Base-by-base conservation (phyloP, 1,139 yeast genomes). In the Debaryomyces sp. region DNA sequence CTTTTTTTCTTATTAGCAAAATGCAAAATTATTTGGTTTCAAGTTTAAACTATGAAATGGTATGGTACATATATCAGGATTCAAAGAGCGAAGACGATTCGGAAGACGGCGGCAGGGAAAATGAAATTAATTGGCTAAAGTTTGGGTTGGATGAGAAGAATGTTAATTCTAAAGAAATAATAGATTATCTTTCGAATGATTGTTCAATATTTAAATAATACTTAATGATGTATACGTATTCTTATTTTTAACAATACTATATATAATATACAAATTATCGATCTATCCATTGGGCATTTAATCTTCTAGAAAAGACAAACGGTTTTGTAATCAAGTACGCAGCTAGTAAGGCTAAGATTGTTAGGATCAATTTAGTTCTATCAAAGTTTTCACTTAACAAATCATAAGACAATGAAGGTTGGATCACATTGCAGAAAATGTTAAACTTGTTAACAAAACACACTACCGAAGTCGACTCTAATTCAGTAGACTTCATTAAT, bases 401-500 rank as follows among this genome's bases (percentile, higher is more conserved):
- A 67, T 94, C 99, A 68, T 89, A 92, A 44, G 91, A 89, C 47
- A 81, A 80, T 0, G 97, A 89, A 1, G 98, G 97, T 47, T 88
- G 81, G 18, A 88, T 75, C 46, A 84, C 74, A 0, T 95, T 85
- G 62, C 92, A 89, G 69, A 88, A 92, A 18, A 87, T 67, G 62
- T 89, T 96, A 23, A 66, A 60, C 37, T 76, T 71, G 32, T 89
- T 90, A 46, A 80, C 70, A 22, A 82, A 78, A 54, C 95, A 85
- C 1, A 91, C 79, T 32, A 88, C 75, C 2, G 87, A 75, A 0
- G 98, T 90, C 1, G 96, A 88, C 66, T 94, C 99, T 50, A 90
- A 72, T 41, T 82, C 77, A 0, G 97, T 87, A 1, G 94, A 82
- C 30, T 76, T 69, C 1, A 89, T 74, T 23, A 84, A 65, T 2